A percentile compares a stretch with the other conserved stretches of the same genome.
Conservation (phyloP, 2,329 filamentous ascomycete genomes). For the Paramyrothecium roridum region DNA sequence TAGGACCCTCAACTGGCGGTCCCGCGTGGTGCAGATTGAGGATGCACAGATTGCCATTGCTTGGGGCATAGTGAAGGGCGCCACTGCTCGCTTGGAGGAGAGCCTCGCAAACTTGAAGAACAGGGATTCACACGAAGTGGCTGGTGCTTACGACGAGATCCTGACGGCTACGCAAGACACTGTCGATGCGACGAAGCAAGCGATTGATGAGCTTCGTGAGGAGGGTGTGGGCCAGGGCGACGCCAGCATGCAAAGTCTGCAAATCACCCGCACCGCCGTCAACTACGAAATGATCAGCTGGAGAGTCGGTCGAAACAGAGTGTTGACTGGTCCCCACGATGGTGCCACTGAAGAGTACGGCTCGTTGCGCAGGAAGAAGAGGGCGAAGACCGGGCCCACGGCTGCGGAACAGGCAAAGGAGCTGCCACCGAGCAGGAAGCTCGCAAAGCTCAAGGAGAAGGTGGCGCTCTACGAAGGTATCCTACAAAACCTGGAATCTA, state of each 20-base stretch:
- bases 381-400: constrained; percentile 22
- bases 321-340: constrained; percentile 80
- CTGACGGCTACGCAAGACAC: constrained; percentile 90
- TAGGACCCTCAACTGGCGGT: constrained; percentile 80
- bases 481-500: constrained; percentile 83
- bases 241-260: constrained; percentile 82
- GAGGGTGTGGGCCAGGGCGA: constrained; percentile 86
- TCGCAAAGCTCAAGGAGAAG: constrained; percentile 80
- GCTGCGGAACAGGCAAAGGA: constrained; percentile 49
- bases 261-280: constrained; percentile 88
- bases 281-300: constrained; percentile 94
- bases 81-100: constrained; percentile 46
- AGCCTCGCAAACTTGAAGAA: constrained; percentile 40
- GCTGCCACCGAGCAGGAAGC: constrained; percentile 69
- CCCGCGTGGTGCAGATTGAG: constrained; percentile 80
- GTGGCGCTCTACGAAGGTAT: constrained; percentile 89
- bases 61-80: constrained; percentile 64
- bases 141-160: constrained; percentile 86
- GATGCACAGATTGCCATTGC: constrained; percentile 89
- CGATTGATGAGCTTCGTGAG: constrained; percentile 82
- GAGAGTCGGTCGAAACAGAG: constrained; percentile 89
- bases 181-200: constrained; percentile 87
- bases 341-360: constrained; percentile 60
- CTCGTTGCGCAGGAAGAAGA: constrained; percentile 51
- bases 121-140: constrained; percentile 61